Base-by-base conservation (phyloP, 2,329 filamentous ascomycete genomes). In the Aspergillus eucalypticola region DNA sequence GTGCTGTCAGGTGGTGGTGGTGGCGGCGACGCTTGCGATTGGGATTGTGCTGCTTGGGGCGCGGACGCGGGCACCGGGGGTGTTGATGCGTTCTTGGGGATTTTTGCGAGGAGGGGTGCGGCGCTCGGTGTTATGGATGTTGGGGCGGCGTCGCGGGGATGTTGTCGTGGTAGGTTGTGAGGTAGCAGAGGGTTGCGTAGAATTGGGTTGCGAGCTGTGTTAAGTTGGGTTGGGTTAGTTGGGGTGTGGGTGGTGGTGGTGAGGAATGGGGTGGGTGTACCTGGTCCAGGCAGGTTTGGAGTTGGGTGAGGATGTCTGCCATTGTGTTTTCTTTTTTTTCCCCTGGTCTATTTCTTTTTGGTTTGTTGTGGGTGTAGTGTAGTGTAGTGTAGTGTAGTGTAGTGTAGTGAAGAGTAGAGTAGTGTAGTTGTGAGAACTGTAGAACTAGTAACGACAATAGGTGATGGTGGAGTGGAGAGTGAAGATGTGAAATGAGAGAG, bases 201-300 rank as follows among this genome's bases (percentile, higher is more conserved):
- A 81, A 81, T 74, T 82, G 80, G 51, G 79, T 82, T 68, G 79
- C 78, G 32, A 82, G 77, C 77, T 81, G 48, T 78, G 54, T 27
- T 27, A 2, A 1, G 25, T 27, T 27, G 25, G 7, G 25, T 54
- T 58, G 23, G 23, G 25, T 64, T 57, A 48, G 46, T 21, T 59
- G 19, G 19, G 21, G 39, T 25, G 54, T 38, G 56, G 42, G n/a
- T 13, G 27, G 49, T 15, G n/a, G 17, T 53, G 5, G 49, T 6
- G 21, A 6, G 27, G 25, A 46, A 5, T 3, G 15, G 10, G 23
- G 32, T 19, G 35, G 39, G 19, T 41, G 48, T 71, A 79, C 79
- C 66, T 82, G 80, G 65, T 82, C 79, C 41, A 82, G 76, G 66
- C 79, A 81, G 57, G 79, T 81, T 72, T 82, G 80, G 39, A 82